Evolutionary conservation across 2,329 filamentous ascomycete species (phyloP).

Genomic region (Teratosphaeria viscida): DNA sequence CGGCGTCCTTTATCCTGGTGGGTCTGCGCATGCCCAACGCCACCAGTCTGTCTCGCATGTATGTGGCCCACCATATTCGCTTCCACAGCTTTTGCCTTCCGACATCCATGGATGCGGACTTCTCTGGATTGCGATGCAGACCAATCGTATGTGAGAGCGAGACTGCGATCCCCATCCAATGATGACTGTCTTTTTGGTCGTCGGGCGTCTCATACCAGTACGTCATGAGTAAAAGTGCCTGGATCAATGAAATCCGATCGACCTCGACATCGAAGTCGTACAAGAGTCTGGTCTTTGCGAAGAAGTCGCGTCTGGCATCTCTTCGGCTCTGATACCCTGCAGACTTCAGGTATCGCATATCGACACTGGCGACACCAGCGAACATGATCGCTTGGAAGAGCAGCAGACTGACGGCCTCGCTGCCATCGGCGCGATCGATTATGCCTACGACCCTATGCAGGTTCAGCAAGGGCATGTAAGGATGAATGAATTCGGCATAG

Average conservation of each 20-base stretch:
- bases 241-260: slow-evolving; percentile 79
- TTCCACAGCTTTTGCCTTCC: slow-evolving; percentile 79
- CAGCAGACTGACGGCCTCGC: slow-evolving; percentile 66
- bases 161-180: slow-evolving; percentile 96
- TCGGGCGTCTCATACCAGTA: slow-evolving; percentile 97
- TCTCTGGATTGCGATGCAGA: slow-evolving; percentile 73
- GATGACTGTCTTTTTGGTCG: slow-evolving; percentile 96
- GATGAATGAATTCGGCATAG: slow-evolving; percentile 83
- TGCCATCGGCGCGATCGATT: slow-evolving; percentile 57
- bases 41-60: slow-evolving; percentile 87
- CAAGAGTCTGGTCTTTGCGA: slow-evolving; percentile 74
- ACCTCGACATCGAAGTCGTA: slow-evolving; percentile 95
- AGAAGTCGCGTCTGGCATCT: slow-evolving; percentile 59
- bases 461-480: slow-evolving; percentile 83
- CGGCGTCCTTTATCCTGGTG: slow-evolving; percentile 83
- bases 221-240: slow-evolving; percentile 82
- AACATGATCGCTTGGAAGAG: slow-evolving; percentile 96
- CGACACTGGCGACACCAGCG: slow-evolving; percentile 77
- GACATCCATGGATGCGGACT: slow-evolving; percentile 58
- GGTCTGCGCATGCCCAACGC: slow-evolving; percentile 88
- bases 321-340: slow-evolving; percentile 72
- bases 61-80: slow-evolving; percentile 95
- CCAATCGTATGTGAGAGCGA: slow-evolving; percentile 90
- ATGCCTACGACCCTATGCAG: slow-evolving; percentile 49
- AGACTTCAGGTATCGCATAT: slow-evolving; percentile 62